These are phyloP conservation scores for Medicago ruthenica DNA, from an alignment of 306 rosid species.

Conservation along the genomic window DNA sequence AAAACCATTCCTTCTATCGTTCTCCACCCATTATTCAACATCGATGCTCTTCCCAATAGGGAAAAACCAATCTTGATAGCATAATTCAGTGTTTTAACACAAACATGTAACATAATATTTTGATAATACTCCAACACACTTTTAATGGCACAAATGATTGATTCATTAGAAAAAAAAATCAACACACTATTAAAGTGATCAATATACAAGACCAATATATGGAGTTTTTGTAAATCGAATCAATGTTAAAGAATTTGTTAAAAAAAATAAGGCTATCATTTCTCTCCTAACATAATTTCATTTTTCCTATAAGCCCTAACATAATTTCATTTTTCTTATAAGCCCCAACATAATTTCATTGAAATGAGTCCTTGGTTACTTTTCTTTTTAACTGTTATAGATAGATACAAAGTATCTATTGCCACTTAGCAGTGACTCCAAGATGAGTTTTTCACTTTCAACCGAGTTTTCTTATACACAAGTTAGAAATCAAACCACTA, in stretches of 20 bases:
- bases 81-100: neutral
- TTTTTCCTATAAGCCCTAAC: neutral
- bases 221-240: neutral
- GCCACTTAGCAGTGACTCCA: too few species aligned
- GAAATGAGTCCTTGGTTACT: too few species aligned
- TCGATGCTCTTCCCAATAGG: neutral
- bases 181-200: neutral
- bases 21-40: slow-evolving; percentile 4
- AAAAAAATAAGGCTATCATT: neutral
- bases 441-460: neutral
- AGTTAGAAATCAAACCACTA: neutral
- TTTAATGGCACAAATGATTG: neutral
- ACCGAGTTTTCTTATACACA: neutral
- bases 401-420: too few species aligned
- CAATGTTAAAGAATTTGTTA: too few species aligned
- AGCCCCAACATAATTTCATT: too few species aligned
- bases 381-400: too few species aligned
- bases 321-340: neutral
- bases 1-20: neutral
- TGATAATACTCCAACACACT: neutral
- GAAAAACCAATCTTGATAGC: neutral
- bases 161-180: neutral
- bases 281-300: neutral
- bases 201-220: neutral
- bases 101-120: neutral